Conservation (phyloP, 108 stramenopile species). For the Asterionellopsis glacialis region DNA sequence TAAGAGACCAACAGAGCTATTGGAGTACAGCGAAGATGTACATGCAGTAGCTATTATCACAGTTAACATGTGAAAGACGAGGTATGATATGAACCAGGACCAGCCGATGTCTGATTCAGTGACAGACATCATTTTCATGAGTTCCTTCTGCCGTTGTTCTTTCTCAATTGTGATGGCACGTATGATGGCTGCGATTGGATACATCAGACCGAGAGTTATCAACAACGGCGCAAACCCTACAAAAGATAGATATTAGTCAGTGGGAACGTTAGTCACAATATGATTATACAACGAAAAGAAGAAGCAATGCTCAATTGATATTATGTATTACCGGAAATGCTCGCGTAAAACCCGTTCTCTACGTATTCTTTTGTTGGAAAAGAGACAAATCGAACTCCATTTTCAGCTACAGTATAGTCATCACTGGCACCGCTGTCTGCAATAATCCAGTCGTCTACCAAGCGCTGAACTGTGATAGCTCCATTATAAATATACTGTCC, state of each 20-base stretch:
- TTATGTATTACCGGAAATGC: conserved; percentile 24
- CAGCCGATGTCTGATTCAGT: conserved; percentile 38
- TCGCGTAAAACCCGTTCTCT: conserved; percentile 52
- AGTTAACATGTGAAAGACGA: conserved; percentile 28
- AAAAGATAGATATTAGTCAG: not conserved
- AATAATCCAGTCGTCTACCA: conserved; percentile 71
- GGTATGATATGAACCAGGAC: conserved; percentile 37
- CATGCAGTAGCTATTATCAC: conserved; percentile 32
- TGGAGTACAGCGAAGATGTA: conserved; percentile 31
- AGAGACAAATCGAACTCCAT: conserved; percentile 52
- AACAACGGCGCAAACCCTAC: conserved; percentile 22
- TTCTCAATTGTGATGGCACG: conserved; percentile 37
- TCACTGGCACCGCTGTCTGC: conserved; percentile 34
- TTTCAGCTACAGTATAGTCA: conserved; percentile 26
- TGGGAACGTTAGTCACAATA: not conserved
- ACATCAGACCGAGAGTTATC: conserved; percentile 36
- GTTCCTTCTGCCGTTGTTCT: conserved; percentile 42
- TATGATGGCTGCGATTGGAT: conserved; percentile 29
- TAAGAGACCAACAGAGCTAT: conserved; percentile 15
- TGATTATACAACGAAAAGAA: not conserved
- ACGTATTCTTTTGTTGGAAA: conserved; percentile 59
- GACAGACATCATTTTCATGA: conserved; percentile 50
- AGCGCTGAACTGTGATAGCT: conserved; percentile 57
- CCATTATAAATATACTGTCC: conserved; percentile 75
- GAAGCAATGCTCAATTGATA: conserved; percentile 4